phyloP scores from a whole-genome alignment of 1,284 basidiomycete genomes.

The Ustilago trichophora region DNA sequence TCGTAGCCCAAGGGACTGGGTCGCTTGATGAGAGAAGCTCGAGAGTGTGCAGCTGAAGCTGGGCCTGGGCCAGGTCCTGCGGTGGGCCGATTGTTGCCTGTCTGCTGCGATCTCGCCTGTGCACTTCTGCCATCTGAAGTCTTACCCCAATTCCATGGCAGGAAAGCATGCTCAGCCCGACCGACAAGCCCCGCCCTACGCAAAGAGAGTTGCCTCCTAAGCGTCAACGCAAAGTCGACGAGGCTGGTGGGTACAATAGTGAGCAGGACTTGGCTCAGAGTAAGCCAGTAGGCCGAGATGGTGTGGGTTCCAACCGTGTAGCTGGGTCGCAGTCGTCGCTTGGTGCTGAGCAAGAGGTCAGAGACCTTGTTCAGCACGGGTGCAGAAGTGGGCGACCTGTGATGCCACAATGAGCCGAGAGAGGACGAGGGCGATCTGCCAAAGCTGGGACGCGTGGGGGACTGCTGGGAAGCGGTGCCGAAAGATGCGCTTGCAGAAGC shows the following conservation, averaged over 20 bases:
- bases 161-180: slow-evolving; percentile 42
- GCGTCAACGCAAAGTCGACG: slow-evolving; percentile 32
- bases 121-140: neutral
- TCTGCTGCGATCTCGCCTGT: slow-evolving; percentile 4
- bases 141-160: slow-evolving; percentile 38
- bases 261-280: slow-evolving; percentile 36
- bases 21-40: slow-evolving; percentile 35
- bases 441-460: slow-evolving; percentile 27
- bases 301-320: slow-evolving; percentile 42
- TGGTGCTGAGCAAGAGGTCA: slow-evolving; percentile 44
- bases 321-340: slow-evolving; percentile 34
- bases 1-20: slow-evolving; percentile 27
- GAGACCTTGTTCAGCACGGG: slow-evolving; percentile 45
- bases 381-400: slow-evolving; percentile 42
- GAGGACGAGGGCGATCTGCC: slow-evolving; percentile 45
- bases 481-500: slow-evolving; percentile 4
- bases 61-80: slow-evolving; percentile 51
- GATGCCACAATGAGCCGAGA: slow-evolving; percentile 40
- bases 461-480: slow-evolving; percentile 11
- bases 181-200: slow-evolving; percentile 38
- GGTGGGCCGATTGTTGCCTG: slow-evolving; percentile 4
- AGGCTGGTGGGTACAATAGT: slow-evolving; percentile 39
- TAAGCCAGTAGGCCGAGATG: slow-evolving; percentile 39
- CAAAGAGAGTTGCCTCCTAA: slow-evolving; percentile 41
- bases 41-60: slow-evolving; percentile 42